These are phyloP conservation scores for Dothiorella sarmentorum DNA, from an alignment of 2,329 filamentous ascomycete species.

Conservation along the genomic window DNA sequence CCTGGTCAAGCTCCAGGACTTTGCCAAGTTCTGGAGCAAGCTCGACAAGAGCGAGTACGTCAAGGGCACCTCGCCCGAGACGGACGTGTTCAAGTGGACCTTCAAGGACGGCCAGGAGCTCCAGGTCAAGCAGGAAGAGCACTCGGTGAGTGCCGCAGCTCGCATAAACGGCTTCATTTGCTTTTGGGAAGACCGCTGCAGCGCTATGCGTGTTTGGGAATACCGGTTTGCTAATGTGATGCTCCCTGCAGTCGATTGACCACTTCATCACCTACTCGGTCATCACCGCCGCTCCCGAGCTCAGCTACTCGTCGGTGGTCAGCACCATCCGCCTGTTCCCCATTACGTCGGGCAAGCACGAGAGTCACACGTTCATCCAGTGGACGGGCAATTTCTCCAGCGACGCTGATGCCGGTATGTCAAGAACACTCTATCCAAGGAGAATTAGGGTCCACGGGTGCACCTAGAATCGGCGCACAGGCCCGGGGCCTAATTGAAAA, in stretches of 20 bases:
- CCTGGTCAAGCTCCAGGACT: constrained; percentile 69
- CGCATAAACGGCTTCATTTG: not conserved
- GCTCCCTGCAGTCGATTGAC: constrained; percentile 56
- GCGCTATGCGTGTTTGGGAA: constrained; percentile 6
- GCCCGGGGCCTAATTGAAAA: no score
- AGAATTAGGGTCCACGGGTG: not conserved
- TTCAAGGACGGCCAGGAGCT: constrained; percentile 67
- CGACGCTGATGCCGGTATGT: constrained; percentile 65
- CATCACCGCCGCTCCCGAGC: constrained; percentile 62
- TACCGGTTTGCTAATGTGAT: not conserved
- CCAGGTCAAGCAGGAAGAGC: constrained; percentile 74
- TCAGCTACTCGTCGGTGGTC: constrained; percentile 64
- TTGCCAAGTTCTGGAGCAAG: constrained; percentile 64
- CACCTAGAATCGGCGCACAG: no score
- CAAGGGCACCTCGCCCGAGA: constrained; percentile 61
- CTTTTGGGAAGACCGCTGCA: no score
- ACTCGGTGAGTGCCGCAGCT: constrained; percentile 56
- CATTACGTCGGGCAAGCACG: constrained; percentile 63
- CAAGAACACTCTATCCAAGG: not conserved
- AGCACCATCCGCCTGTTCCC: constrained; percentile 64
- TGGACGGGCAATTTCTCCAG: constrained; percentile 69
- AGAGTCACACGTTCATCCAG: constrained; percentile 64
- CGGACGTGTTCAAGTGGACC: constrained; percentile 65
- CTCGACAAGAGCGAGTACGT: constrained; percentile 61
- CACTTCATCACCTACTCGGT: constrained; percentile 73